Base-by-base conservation (phyloP, 2,329 filamentous ascomycete species). In the Apiospora koreana region DNA sequence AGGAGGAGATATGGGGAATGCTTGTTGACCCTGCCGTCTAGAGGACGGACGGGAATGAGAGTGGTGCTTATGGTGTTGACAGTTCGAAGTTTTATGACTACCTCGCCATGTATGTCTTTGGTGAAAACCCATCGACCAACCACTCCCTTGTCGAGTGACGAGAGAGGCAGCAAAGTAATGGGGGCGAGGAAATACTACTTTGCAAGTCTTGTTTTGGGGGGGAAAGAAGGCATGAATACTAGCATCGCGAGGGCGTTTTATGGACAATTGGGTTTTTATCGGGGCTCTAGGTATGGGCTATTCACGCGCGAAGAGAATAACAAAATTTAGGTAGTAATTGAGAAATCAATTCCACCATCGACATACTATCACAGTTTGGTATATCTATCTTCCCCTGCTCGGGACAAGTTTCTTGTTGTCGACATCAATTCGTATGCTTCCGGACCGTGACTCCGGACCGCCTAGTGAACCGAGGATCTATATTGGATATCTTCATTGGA, bases 1-100 rank as follows among this genome's bases (percentile, higher is more conserved):
- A 90, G 68, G 90, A 91, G 74, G 92, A 92, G 81, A 93, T 96
- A 72, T 89, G 91, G 76, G 87, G 89, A 43, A 86, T 95, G 69
- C 86, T 98, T 71, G 89, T 89, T 70, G 92, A 91, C 0, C 83
- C 97, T 67, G 89, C 85, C 1, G 86, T 86, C 74, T 78, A 89
- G 71, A 83, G 84, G 66, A 75, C 81, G 4, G 74, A 76, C 46
- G 76, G 77, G 31, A 35, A 42, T 23, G 46, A 46, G 18, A 38
- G 12, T 14, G 45, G 8, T 23, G 45, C 7, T 23, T 21, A 8
- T 46, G 45, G 9, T 8, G 45, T 6, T 9, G 23, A 25, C n/a
- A n/a, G n/a, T n/a, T n/a, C n/a, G n/a, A n/a, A n/a, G n/a, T n/a
- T n/a, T n/a, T n/a, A n/a, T n/a, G n/a, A n/a, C n/a, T n/a, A n/a